Evolutionary conservation across 2,329 filamentous ascomycete genomes (phyloP).

Genomic region (Uncinocarpus reesii): DNA sequence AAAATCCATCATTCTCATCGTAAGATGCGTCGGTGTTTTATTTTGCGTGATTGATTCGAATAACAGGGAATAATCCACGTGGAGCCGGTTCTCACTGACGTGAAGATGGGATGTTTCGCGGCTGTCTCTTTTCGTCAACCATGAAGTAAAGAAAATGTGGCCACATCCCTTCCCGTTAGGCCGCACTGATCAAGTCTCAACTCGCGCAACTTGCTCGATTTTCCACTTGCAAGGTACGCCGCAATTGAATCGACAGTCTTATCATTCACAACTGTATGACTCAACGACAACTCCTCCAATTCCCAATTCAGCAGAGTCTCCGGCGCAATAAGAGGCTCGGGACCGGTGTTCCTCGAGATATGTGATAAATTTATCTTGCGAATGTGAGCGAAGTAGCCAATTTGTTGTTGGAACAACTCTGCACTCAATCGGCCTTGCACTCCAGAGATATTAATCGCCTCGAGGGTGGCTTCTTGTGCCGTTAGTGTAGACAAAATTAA

Average conservation of each 20-base stretch:
- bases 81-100: constrained; percentile 51
- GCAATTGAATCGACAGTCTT: constrained; percentile 56
- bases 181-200: constrained; percentile 58
- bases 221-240: constrained; percentile 51
- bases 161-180: constrained; percentile 54
- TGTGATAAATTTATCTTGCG: constrained; percentile 57
- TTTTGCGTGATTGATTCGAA: constrained; percentile 41
- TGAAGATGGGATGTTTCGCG: constrained; percentile 54
- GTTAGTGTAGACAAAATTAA: constrained; percentile 55
- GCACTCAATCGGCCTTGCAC: constrained; percentile 56
- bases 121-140: constrained; percentile 40
- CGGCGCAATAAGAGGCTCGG: constrained; percentile 53
- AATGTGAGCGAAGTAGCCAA: constrained; percentile 56
- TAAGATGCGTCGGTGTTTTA: constrained; percentile 52
- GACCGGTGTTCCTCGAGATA: constrained; percentile 52
- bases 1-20: constrained; percentile 60
- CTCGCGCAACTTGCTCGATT: constrained; percentile 51
- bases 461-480: constrained; percentile 55
- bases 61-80: constrained; percentile 35
- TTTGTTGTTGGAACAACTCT: constrained; percentile 53
- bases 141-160: constrained; percentile 56
- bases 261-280: constrained; percentile 52
- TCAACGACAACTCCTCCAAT: constrained; percentile 55
- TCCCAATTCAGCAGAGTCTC: constrained; percentile 58
- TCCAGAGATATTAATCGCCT: constrained; percentile 57